phyloP scores from a whole-genome alignment of 2,329 filamentous ascomycete species.

The Fusarium hainanense region DNA sequence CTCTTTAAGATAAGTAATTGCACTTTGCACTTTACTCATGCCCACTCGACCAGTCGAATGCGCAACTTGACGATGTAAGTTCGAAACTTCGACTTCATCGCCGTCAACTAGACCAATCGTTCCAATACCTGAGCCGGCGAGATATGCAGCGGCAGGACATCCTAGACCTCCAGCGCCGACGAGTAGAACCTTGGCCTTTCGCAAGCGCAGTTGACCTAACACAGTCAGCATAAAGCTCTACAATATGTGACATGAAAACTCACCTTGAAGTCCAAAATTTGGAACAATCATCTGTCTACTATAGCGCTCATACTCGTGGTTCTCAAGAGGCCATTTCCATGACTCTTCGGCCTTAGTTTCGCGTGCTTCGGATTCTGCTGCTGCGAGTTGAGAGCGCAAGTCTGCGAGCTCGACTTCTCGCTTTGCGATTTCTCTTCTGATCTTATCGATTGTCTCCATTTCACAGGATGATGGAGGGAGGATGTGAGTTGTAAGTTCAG shows the following conservation, averaged over 20 bases:
- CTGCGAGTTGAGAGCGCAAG: conserved; percentile 58
- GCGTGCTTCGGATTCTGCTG: conserved; percentile 50
- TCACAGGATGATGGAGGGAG: neutral
- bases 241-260: accelerated
- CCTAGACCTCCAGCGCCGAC: conserved; percentile 91
- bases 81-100: conserved; percentile 87
- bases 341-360: conserved; percentile 13
- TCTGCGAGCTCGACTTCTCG: conserved; percentile 61
- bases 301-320: conserved; percentile 86
- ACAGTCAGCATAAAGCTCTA: neutral
- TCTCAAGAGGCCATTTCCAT: conserved; percentile 74
- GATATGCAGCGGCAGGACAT: conserved; percentile 91
- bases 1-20: conserved; percentile 68
- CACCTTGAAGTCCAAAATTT: conserved; percentile 79
- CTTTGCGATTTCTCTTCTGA: conserved; percentile 60
- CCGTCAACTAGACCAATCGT: conserved; percentile 87
- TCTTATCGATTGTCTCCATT: conserved; percentile 54
- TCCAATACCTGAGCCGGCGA: conserved; percentile 89
- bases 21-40: conserved; percentile 83
- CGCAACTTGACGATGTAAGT: conserved; percentile 91
- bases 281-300: conserved; percentile 91
- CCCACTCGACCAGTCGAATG: conserved; percentile 79
- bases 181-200: conserved; percentile 77
- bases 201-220: conserved; percentile 79
- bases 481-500: neutral